Conservation (phyloP, 805 yeast genomes). For the Saturnispora galanensis region DNA sequence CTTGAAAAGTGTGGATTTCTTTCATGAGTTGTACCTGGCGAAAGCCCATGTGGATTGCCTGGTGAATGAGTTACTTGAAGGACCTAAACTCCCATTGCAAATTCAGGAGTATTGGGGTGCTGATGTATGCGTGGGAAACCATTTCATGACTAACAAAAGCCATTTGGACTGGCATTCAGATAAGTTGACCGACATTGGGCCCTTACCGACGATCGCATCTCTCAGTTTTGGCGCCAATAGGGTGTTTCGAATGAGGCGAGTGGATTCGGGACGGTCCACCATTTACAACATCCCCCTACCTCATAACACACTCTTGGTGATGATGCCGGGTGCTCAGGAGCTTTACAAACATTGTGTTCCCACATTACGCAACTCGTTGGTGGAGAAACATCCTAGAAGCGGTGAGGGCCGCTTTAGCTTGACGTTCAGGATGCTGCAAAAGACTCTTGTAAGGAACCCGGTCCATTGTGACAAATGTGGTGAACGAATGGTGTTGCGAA, state of each 20-base stretch:
- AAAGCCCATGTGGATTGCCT: conserved; percentile 12
- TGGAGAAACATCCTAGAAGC: conserved; percentile 33
- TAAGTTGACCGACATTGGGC: conserved; percentile 61
- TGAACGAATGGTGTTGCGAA: conserved; percentile 42
- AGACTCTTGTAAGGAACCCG: conserved; percentile 25
- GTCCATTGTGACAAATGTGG: conserved; percentile 37
- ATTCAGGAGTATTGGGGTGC: conserved; percentile 37
- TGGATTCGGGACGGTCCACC: conserved; percentile 19
- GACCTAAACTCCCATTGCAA: conserved; percentile 30
- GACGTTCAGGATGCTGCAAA: conserved; percentile 51
- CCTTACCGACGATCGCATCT: conserved; percentile 59
- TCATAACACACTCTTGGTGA: conserved; percentile 58
- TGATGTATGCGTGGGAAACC: conserved; percentile 46
- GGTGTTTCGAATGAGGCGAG: conserved; percentile 48
- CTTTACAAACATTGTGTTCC: conserved; percentile 59
- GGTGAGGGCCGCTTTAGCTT: conserved; percentile 49
- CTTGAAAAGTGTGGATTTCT: conserved; percentile 2
- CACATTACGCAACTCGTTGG: conserved; percentile 31
- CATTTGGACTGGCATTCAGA: conserved; percentile 72
- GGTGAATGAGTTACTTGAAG: conserved; percentile 16
- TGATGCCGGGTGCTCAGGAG: conserved; percentile 79
- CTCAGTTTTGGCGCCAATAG: conserved; percentile 62
- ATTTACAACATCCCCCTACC: conserved; percentile 51
- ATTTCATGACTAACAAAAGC: conserved; percentile 39
- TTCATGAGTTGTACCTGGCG: conserved; percentile 13